Conservation (phyloP, 1,139 yeast species). For the Debaryomyces robertsiae region DNA sequence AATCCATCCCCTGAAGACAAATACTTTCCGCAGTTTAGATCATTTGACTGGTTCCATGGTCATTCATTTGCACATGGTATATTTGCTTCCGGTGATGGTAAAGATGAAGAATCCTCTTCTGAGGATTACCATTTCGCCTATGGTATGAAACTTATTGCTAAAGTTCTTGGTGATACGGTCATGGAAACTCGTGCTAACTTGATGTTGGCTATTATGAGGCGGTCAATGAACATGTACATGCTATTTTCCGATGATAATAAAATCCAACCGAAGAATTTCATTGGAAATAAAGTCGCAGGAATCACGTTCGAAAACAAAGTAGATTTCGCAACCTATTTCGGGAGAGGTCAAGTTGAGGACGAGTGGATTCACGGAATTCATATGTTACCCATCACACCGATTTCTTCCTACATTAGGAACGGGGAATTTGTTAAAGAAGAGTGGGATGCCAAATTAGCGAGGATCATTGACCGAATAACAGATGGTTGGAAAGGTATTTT, state of each 20-base stretch:
- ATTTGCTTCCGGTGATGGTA: slow-evolving; percentile 48
- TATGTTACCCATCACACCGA: slow-evolving; percentile 50
- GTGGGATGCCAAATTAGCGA: slow-evolving; percentile 41
- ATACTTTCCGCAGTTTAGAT: slow-evolving; percentile 43
- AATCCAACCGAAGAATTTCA: slow-evolving; percentile 40
- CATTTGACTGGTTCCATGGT: slow-evolving; percentile 51
- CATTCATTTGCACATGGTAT: slow-evolving; percentile 52
- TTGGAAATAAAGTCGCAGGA: slow-evolving; percentile 47
- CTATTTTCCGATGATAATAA: slow-evolving; percentile 41
- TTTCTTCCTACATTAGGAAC: slow-evolving; percentile 41
- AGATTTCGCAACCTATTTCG: slow-evolving; percentile 49
- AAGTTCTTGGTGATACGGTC: slow-evolving; percentile 31
- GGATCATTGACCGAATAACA: slow-evolving; percentile 38
- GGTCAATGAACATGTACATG: slow-evolving; percentile 49
- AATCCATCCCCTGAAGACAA: slow-evolving; percentile 38
- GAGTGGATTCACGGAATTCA: slow-evolving; percentile 54
- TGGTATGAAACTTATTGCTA: slow-evolving; percentile 45
- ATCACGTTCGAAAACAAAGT: slow-evolving; percentile 49
- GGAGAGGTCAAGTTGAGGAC: slow-evolving; percentile 44
- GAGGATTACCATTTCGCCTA: slow-evolving; percentile 51
- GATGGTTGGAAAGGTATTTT: slow-evolving; percentile 51
- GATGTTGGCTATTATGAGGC: slow-evolving; percentile 45
- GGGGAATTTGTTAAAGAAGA: slow-evolving; percentile 43
- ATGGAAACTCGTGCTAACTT: slow-evolving; percentile 45
- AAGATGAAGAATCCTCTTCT: slow-evolving; percentile 49